Evolutionary conservation across 768 basidiomycete species (phyloP).

Genomic region (Boletus tylopilopsis): DNA sequence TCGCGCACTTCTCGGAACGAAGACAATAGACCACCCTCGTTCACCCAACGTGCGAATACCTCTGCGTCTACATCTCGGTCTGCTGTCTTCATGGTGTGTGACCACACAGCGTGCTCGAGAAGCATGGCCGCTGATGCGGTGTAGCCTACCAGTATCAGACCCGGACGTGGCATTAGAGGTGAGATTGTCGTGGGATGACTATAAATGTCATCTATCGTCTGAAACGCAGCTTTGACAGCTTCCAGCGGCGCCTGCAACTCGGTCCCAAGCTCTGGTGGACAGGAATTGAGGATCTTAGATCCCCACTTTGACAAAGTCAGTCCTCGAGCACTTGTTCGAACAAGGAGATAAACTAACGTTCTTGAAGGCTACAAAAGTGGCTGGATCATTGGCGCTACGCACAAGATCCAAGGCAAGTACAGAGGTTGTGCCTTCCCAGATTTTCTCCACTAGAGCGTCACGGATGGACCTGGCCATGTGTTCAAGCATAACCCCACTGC

Average conservation of each 20-base stretch:
- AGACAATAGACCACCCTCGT: constrained; percentile 33
- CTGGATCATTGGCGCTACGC: constrained; percentile 47
- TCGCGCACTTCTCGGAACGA: constrained; percentile 24
- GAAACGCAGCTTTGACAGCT: constrained; percentile 38
- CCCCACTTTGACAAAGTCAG: constrained; percentile 47
- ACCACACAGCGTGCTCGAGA: constrained; percentile 70
- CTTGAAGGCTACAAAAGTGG: constrained; percentile 43
- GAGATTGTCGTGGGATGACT: constrained; percentile 32
- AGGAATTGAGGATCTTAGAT: constrained; percentile 37
- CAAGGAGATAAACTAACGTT: constrained; percentile 37
- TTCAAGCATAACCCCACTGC: background rate
- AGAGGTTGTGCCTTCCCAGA: constrained; percentile 76
- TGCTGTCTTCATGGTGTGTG: constrained; percentile 28
- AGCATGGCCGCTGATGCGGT: constrained; percentile 52
- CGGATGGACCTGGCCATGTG: constrained; percentile 44
- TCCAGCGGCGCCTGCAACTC: constrained; percentile 29
- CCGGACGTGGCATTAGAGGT: constrained; percentile 51
- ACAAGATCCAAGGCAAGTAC: constrained; percentile 68
- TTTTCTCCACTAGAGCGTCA: constrained; percentile 72
- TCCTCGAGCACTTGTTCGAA: background rate
- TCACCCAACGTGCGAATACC: constrained; percentile 52
- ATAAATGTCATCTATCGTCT: constrained; percentile 40
- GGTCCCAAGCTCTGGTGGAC: constrained; percentile 33
- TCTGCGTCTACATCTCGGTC: constrained; percentile 44
- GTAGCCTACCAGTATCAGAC: constrained; percentile 56